Evolutionary conservation across 2,329 filamentous ascomycete genomes (phyloP).

Genomic region (Fragosphaeria purpurea): DNA sequence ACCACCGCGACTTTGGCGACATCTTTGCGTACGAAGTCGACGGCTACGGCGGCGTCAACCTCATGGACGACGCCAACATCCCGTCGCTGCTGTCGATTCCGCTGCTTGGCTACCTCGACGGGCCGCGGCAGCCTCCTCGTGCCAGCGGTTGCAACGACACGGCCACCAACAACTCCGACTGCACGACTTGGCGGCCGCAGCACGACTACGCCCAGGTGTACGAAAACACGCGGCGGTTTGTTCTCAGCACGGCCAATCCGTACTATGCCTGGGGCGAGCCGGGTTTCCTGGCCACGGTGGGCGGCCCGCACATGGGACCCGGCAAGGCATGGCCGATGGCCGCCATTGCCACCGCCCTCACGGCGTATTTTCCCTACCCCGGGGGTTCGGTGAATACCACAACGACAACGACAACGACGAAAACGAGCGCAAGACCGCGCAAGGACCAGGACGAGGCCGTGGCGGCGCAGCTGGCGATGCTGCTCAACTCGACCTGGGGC

Average conservation of each 20-base stretch:
- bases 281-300: slow-evolving; percentile 57
- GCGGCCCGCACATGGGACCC: slow-evolving; percentile 56
- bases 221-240: slow-evolving; percentile 49
- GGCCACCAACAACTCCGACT: no score
- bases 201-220: slow-evolving; percentile 54
- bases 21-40: slow-evolving; percentile 73
- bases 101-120: slow-evolving; percentile 44
- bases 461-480: slow-evolving; percentile 24
- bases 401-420: no score
- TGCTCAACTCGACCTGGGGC: slow-evolving; percentile 30
- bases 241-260: slow-evolving; percentile 52
- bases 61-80: slow-evolving; percentile 67
- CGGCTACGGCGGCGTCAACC: slow-evolving; percentile 55
- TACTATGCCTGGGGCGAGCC: slow-evolving; percentile 58
- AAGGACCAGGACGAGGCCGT: slow-evolving; percentile 18
- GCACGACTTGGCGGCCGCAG: background rate
- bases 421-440: no score
- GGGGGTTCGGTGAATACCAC: no score
- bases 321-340: slow-evolving; percentile 49
- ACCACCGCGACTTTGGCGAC: slow-evolving; percentile 47
- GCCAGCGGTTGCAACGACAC: no score
- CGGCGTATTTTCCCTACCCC: slow-evolving; percentile 19
- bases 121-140: background rate
- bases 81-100: slow-evolving; percentile 56
- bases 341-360: slow-evolving; percentile 42